Base-by-base conservation (phyloP, 73 alveolate genomes). In the Paramecium pentaurelia region DNA sequence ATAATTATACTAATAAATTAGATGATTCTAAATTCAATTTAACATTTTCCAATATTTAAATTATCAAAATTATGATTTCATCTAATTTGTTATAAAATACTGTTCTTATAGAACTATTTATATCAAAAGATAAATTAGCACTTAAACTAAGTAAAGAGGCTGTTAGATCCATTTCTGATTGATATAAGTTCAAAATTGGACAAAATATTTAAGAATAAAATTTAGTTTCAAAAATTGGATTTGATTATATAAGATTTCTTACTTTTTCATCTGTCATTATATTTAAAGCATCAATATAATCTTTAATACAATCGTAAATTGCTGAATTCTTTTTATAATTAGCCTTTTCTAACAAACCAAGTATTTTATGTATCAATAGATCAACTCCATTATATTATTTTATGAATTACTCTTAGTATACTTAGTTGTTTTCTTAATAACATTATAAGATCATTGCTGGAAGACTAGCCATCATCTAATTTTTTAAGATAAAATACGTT, bases 341-440 rank as follows among this genome's bases (percentile, higher is more conserved):
- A 2, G 30, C 84, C 9, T 64, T 64, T 2, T 64, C 51, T 11
- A 64, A n/a, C 14, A 64, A 64, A 11, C 28, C 28, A 3, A 64
- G 10, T 28, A 64, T 64, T 64, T 64, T 64, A 2, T 64, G 70
- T 18, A 18, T 54, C 70, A 54, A 18, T 6, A 54, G 32, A 54
- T 80, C 77, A 32, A 80, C 58, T 25, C 91, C 91, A 27, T 80
- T 80, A 34, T 80, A 44, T 45, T 80, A 2, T 22, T 30, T 22
- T 25, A 45, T 27, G n/a, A 80, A 80, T 28, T 80, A 80, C 58
- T 80, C 91, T 28, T 80, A 80, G 58, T 80, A 80, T 22, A 45
- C 10, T n/a, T 25, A 25, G 30, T 28, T 80, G 1, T 80, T 27
- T 36, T 80, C 91, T 47, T 32, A 80, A 49, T 45, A 80, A 28